These are phyloP conservation scores for Boletus coccyginus DNA, from an alignment of 768 basidiomycete species.

Conservation along the genomic window DNA sequence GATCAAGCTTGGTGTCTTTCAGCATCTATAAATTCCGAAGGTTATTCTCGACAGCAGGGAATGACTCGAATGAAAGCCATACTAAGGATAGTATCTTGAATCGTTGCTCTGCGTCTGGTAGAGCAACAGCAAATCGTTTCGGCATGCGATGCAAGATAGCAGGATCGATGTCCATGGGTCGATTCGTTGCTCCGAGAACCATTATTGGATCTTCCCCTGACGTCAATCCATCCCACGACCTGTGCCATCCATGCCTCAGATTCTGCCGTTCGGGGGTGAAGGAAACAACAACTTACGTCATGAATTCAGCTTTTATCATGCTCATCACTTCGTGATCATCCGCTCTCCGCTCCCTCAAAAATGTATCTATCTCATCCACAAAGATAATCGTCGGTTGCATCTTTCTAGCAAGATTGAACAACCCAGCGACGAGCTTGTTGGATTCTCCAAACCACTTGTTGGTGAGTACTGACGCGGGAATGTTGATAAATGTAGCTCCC, in stretches of 20 bases:
- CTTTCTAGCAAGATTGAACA: constrained; percentile 93
- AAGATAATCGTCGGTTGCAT: constrained; percentile 96
- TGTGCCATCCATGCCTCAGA: constrained; percentile 25
- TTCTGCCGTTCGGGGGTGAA: neutral
- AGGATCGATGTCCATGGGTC: constrained; percentile 87
- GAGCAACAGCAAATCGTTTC: constrained; percentile 83
- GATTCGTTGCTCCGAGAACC: constrained; percentile 93
- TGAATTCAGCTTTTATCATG: constrained; percentile 98
- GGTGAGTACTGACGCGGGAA: constrained; percentile 69
- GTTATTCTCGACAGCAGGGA: neutral
- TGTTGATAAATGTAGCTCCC: constrained; percentile 94
- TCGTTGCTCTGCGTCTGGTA: constrained; percentile 79
- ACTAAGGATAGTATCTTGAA: constrained; percentile 82
- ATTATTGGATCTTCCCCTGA: constrained; percentile 80
- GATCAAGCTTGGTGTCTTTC: constrained; percentile 64
- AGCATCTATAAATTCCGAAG: constrained; percentile 61
- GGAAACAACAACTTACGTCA: constrained; percentile 61
- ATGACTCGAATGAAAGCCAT: constrained; percentile 14
- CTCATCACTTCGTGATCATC: constrained; percentile 97
- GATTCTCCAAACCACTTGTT: constrained; percentile 88
- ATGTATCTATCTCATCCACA: constrained; percentile 98
- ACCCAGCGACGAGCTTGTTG: constrained; percentile 92
- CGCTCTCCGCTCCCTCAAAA: constrained; percentile 81
- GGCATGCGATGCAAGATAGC: constrained; percentile 97
- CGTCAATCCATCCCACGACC: constrained; percentile 92